These are phyloP conservation scores for Scleromitrula shiraiana DNA, from an alignment of 2,329 filamentous ascomycete species.

Conservation along the genomic window DNA sequence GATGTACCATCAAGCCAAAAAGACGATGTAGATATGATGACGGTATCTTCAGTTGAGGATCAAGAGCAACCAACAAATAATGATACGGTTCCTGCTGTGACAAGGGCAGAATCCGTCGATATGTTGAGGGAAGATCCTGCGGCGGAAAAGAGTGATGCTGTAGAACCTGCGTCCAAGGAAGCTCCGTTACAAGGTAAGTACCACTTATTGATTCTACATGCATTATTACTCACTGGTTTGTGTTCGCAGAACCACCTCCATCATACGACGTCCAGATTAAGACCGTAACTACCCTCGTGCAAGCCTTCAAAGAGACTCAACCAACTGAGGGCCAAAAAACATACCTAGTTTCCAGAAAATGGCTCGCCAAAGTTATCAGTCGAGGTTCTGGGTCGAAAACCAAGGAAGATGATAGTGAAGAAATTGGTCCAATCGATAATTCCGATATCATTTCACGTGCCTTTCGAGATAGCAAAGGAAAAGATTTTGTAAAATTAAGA, in stretches of 20 bases:
- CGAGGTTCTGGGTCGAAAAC: constrained; percentile 52
- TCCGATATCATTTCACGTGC: constrained; percentile 65
- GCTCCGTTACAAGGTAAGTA: constrained; percentile 4
- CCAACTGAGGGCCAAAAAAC: constrained; percentile 65
- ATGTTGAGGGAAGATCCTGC: constrained; percentile 17
- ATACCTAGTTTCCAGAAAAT: constrained; percentile 70
- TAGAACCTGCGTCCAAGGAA: not conserved
- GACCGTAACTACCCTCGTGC: constrained; percentile 56
- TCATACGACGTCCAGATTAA: constrained; percentile 64
- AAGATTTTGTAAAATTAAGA: constrained; percentile 65
- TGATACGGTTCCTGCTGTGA: constrained; percentile 4
- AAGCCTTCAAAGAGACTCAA: constrained; percentile 39
- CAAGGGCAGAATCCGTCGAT: constrained; percentile 20
- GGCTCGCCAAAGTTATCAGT: constrained; percentile 67
- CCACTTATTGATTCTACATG: not conserved
- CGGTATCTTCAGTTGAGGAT: constrained; percentile 13
- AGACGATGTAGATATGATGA: constrained; percentile 30
- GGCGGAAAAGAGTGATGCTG: not conserved
- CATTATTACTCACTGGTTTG: not conserved
- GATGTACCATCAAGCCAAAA: constrained; percentile 21
- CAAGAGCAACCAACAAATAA: constrained; percentile 7
- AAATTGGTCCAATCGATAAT: constrained; percentile 74
- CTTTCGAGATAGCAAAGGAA: constrained; percentile 41
- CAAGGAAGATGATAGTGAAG: constrained; percentile 52
- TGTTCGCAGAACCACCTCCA: constrained; percentile 25